Evolutionary conservation across 2,329 filamentous ascomycete genomes (phyloP).

Genomic region (Lizonia empirigonia): DNA sequence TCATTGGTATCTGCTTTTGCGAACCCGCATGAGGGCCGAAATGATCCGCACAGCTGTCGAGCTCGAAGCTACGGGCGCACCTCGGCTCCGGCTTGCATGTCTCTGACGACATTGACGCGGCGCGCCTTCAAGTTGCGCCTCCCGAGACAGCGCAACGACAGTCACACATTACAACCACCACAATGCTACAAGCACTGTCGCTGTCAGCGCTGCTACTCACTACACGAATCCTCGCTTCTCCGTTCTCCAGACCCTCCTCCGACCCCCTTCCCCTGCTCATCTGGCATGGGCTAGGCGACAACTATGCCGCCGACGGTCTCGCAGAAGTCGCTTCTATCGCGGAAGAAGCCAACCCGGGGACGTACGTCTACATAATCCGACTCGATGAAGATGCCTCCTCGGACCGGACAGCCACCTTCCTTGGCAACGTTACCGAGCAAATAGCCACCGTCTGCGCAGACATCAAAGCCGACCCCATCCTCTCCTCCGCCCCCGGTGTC

Average conservation of each 20-base stretch:
- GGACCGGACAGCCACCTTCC: slow-evolving; percentile 85
- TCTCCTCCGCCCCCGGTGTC: slow-evolving; percentile 79
- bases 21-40: neutral
- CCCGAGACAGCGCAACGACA: slow-evolving; percentile 8
- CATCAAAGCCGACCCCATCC: slow-evolving; percentile 75
- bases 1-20: neutral
- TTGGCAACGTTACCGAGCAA: slow-evolving; percentile 86
- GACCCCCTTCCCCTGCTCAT: slow-evolving; percentile 79
- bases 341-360: slow-evolving; percentile 76
- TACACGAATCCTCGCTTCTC: slow-evolving; percentile 7
- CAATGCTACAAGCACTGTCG: slow-evolving; percentile 30
- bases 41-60: neutral
- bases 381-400: slow-evolving; percentile 67
- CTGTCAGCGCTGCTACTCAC: slow-evolving; percentile 26
- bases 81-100: slow-evolving; percentile 5
- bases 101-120: slow-evolving; percentile 30
- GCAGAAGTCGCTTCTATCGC: slow-evolving; percentile 73
- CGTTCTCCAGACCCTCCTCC: slow-evolving; percentile 16
- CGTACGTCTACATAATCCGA: slow-evolving; percentile 79
- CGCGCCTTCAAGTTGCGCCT: slow-evolving; percentile 16
- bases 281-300: slow-evolving; percentile 88
- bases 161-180: slow-evolving; percentile 12
- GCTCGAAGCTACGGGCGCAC: neutral
- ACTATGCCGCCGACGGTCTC: slow-evolving; percentile 77
- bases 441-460: slow-evolving; percentile 77